phyloP scores from a whole-genome alignment of 2,329 filamentous ascomycete species.

The Apiospora hydei region DNA sequence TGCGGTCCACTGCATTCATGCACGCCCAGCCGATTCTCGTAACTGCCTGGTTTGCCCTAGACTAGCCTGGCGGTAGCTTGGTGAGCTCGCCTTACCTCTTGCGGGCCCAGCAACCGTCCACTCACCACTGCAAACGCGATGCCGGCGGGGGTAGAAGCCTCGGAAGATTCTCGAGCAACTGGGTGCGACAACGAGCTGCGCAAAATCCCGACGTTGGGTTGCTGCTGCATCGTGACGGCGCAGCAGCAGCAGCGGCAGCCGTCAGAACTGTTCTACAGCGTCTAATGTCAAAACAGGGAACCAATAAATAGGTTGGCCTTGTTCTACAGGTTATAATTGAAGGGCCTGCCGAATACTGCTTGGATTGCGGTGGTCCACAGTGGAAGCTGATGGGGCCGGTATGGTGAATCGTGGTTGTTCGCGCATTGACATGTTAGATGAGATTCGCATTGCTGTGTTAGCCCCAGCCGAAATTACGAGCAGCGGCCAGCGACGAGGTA shows the following conservation, averaged over 20 bases:
- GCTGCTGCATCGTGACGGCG: not conserved
- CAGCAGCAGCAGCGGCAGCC: not conserved
- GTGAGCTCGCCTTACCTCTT: not conserved
- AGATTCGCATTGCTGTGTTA: not conserved
- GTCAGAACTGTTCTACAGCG: not conserved
- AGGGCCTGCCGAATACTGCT: not conserved
- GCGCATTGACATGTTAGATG: conserved; percentile 11
- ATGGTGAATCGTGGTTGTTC: not conserved
- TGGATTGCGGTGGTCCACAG: not conserved
- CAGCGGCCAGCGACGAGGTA: not conserved
- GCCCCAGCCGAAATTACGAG: not conserved
- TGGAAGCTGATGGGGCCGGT: not conserved
- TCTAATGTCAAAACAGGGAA: not conserved
- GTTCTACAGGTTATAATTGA: not conserved
- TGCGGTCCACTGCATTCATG: conserved; percentile 19
- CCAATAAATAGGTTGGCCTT: not conserved
- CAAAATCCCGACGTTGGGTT: not conserved
- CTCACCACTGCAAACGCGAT: not conserved
- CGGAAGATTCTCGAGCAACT: not conserved
- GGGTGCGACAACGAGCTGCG: not conserved
- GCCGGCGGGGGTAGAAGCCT: not conserved
- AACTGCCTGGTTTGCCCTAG: not conserved
- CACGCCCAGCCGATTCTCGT: not conserved
- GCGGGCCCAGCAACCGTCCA: not conserved
- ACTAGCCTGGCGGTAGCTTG: not conserved